Conservation (phyloP, 2,329 filamentous ascomycete genomes). For the Huntiella moniliformis region DNA sequence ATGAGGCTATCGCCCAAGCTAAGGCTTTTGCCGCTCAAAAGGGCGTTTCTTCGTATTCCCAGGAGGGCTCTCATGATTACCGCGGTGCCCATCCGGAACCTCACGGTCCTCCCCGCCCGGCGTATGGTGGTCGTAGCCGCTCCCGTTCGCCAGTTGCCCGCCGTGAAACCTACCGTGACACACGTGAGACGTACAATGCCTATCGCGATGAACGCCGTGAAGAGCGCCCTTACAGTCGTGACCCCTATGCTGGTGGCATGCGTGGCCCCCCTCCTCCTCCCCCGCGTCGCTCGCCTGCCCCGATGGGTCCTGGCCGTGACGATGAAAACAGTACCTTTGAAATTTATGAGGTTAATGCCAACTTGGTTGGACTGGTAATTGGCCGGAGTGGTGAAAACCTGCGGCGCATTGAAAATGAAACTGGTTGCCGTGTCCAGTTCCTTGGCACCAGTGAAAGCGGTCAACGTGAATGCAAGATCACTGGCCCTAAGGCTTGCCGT, state of each 20-base stretch:
- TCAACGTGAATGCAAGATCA: slow-evolving; percentile 71
- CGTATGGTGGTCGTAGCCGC: slow-evolving; percentile 30
- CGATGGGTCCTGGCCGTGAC: slow-evolving; percentile 22
- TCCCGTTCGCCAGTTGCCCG: slow-evolving; percentile 53
- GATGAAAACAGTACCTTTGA: slow-evolving; percentile 49
- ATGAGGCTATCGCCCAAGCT: slow-evolving; percentile 65
- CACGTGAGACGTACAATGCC: slow-evolving; percentile 59
- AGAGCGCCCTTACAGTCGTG: slow-evolving; percentile 35
- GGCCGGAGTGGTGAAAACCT: slow-evolving; percentile 80
- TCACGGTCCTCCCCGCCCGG: slow-evolving; percentile 23
- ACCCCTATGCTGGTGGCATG: slow-evolving; percentile 21
- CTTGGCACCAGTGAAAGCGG: slow-evolving; percentile 58
- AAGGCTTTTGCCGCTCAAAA: slow-evolving; percentile 67
- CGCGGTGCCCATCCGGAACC: slow-evolving; percentile 14
- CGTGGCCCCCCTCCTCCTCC: slow-evolving; percentile 30
- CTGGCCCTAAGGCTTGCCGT: slow-evolving; percentile 51
- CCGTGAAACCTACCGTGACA: slow-evolving; percentile 54
- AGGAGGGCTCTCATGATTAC: slow-evolving; percentile 15
- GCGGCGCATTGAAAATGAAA: slow-evolving; percentile 65
- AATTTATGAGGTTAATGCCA: slow-evolving; percentile 71
- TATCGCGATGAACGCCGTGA: slow-evolving; percentile 73
- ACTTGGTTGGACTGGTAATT: slow-evolving; percentile 76
- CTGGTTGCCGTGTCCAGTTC: slow-evolving; percentile 72
- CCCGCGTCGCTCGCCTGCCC: slow-evolving; percentile 53
- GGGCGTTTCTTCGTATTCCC: slow-evolving; percentile 46